phyloP scores from a whole-genome alignment of 108 stramenopile genomes.

The Bacterosira constricta region DNA sequence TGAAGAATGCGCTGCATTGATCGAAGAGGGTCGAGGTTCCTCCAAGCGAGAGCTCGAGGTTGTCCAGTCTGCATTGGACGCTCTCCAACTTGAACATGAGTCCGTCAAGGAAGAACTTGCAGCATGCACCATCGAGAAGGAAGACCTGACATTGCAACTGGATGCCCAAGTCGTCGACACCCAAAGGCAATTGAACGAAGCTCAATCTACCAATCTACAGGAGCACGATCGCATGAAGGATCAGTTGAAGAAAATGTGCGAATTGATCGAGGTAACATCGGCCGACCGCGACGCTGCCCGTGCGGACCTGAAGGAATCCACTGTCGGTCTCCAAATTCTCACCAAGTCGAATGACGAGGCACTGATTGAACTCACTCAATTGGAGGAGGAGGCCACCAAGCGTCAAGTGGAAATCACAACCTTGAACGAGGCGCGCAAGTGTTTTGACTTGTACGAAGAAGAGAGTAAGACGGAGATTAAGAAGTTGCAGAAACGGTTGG shows the following conservation, averaged over 20 bases:
- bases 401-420: background rate
- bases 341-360: background rate
- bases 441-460: background rate
- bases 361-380: background rate
- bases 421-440: background rate
- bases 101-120: background rate
- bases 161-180: background rate
- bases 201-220: background rate
- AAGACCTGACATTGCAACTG: background rate
- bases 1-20: background rate
- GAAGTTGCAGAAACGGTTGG: background rate
- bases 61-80: background rate
- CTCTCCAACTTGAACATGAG: background rate
- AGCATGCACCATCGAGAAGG: background rate
- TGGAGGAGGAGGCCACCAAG: conserved; percentile 1
- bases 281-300: background rate
- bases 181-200: conserved; percentile 2
- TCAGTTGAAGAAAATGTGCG: background rate
- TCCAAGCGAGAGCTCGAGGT: background rate
- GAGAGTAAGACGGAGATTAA: conserved; percentile 7
- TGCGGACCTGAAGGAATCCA: background rate
- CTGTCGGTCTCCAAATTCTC: background rate
- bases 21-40: background rate
- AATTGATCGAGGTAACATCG: background rate
- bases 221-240: conserved; percentile 6